phyloP scores from a whole-genome alignment of 1,139 yeast species.

The Suhomyces kunorum region DNA sequence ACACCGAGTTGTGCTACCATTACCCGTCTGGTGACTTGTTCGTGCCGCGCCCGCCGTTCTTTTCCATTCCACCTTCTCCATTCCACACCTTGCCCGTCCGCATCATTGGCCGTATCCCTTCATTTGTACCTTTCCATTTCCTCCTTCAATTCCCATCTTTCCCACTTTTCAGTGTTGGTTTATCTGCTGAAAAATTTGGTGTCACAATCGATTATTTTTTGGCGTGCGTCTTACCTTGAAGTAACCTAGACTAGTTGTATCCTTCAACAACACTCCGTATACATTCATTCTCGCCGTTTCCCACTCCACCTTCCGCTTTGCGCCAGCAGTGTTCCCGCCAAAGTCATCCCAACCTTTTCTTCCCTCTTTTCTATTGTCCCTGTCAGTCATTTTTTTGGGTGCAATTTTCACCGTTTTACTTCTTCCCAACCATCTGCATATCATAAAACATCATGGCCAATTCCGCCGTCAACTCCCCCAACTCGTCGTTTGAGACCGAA shows the following conservation, averaged over 20 bases:
- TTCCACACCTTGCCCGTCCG: neutral
- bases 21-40: constrained; percentile 3
- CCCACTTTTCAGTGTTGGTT: constrained; percentile 1
- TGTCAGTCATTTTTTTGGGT: constrained; percentile 3
- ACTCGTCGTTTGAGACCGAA: constrained; percentile 27
- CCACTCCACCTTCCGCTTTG: neutral
- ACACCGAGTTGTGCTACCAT: constrained; percentile 4
- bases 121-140: constrained; percentile 1
- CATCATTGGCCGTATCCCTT: constrained; percentile 4
- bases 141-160: constrained; percentile 1
- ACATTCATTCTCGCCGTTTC: neutral
- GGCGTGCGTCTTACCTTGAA: too few species aligned
- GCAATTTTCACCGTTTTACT: constrained; percentile 9
- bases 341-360: neutral
- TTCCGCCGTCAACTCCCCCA: constrained; percentile 22
- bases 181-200: too few species aligned
- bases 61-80: neutral
- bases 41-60: neutral
- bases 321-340: too few species aligned
- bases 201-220: too few species aligned
- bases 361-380: neutral
- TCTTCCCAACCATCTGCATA: constrained; percentile 9
- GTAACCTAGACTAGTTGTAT: too few species aligned
- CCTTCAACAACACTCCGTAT: too few species aligned
- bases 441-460: constrained; percentile 17